Evolutionary conservation across 768 basidiomycete species (phyloP), one percentile per base, ranked within the genome.

Genomic region (Tulasnella sp.): DNA sequence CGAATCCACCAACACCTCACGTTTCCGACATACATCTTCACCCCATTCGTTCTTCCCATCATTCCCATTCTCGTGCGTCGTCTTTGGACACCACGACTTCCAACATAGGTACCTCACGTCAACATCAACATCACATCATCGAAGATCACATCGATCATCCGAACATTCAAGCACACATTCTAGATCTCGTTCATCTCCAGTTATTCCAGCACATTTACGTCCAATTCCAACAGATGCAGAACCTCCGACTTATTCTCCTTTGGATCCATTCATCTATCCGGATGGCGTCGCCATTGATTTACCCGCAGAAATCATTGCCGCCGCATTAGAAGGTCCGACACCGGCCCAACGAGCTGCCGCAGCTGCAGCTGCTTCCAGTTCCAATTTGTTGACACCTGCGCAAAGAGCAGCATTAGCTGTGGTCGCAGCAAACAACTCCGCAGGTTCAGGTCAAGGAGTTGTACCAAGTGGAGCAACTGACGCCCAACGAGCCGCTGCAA

Each of bases 231-330:
- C 53, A 10, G 48, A 39, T 58, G 73, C 76, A 51, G 81, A 83
- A 55, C 87, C 87, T 19, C 88, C 88, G 22, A 84, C 83, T 15
- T 90, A 90, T 66, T 87, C 86, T 5, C 86, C 87, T n/a, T 66
- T 89, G 60, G 86, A 89, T 61, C 79, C 85, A n/a, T 83, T 72
- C 58, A 74, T 78, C 22, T 87, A 88, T 60, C 70, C 79, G 45
- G 89, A 88, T 35, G 91, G 90, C 27, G 86, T 93, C n/a, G 85
- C 86, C 45, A 80, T 92, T 42, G 88, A 95, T 65, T 70, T 95
- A 29, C 91, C 91, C 22, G 87, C 90, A 29, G 91, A 95, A 58
- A 76, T 93, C 52, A 90, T 95, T 58, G 76, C 86, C 20, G 86
- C 87, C 41, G 88, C 90, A 6, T 66, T 95, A 58, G 91, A 90